phyloP scores from a whole-genome alignment of 495 filamentous ascomycete species.

The Trichocladium uniseriatum region DNA sequence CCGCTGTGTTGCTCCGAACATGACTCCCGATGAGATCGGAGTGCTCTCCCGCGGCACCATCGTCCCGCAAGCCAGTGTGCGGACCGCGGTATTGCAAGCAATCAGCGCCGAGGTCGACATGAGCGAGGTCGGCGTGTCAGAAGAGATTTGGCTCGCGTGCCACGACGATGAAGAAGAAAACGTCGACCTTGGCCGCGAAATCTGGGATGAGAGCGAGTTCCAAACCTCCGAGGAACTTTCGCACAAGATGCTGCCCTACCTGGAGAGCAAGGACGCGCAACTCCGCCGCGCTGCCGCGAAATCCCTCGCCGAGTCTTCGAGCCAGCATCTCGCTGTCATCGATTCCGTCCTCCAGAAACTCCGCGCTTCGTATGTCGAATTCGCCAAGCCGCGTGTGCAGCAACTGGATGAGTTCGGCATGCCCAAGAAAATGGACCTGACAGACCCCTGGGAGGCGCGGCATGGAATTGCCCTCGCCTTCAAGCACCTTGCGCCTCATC shows the following conservation, averaged over 20 bases:
- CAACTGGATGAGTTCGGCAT: constrained; percentile 88
- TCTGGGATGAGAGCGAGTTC: constrained; percentile 91
- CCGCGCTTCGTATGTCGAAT: constrained; percentile 57
- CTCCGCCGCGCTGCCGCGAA: constrained; percentile 76
- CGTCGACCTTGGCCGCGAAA: constrained; percentile 66
- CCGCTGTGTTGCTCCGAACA: constrained; percentile 67
- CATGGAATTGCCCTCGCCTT: constrained; percentile 84
- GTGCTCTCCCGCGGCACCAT: constrained; percentile 66
- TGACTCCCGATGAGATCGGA: constrained; percentile 56
- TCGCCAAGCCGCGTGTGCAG: constrained; percentile 70
- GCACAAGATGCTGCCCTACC: constrained; percentile 61
- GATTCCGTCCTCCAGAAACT: constrained; percentile 51
- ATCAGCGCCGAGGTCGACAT: constrained; percentile 87
- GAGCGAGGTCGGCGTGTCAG: constrained; percentile 71
- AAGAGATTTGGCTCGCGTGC: constrained; percentile 86
- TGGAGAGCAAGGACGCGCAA: constrained; percentile 67
- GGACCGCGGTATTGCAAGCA: constrained; percentile 80
- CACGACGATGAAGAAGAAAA: constrained; percentile 91
- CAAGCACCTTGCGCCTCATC: constrained; percentile 60
- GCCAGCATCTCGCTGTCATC: constrained; percentile 39
- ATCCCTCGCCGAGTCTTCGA: constrained; percentile 64
- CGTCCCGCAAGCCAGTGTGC: constrained; percentile 66
- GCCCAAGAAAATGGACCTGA: constrained; percentile 71
- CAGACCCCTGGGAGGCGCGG: constrained; percentile 82
- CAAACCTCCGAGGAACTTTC: constrained; percentile 54